These are phyloP conservation scores for Rhododendron mucronatum DNA, from an alignment of 148 eudicot genomes.

Conservation along the genomic window DNA sequence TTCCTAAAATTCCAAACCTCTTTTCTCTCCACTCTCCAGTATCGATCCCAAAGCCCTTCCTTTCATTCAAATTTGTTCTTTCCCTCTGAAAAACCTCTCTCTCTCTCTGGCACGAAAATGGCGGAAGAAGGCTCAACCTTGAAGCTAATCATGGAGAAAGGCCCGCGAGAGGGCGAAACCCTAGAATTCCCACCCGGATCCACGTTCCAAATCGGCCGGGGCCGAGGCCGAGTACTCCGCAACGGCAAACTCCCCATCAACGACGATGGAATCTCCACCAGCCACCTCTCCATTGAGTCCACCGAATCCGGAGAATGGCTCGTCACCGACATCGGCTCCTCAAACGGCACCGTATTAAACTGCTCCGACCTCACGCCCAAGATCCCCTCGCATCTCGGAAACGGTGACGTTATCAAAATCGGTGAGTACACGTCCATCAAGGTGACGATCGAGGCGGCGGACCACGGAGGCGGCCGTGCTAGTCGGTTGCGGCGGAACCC, in stretches of 20 bases:
- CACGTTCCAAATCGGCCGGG: conserved; percentile 47
- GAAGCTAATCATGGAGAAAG: conserved; percentile 57
- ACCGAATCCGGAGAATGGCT: conserved; percentile 36
- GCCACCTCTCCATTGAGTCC: conserved; percentile 47
- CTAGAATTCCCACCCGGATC: conserved; percentile 38
- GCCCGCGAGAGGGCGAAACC: conserved; percentile 63
- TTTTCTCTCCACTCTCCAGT: too few relatives aligned
- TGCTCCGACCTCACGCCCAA: conserved; percentile 23
- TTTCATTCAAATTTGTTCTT: too few relatives aligned
- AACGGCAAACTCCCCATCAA: conserved; percentile 67
- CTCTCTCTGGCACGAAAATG: conserved; percentile 13
- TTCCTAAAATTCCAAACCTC: too few relatives aligned
- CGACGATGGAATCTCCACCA: conserved; percentile 75
- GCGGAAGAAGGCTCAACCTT: conserved; percentile 31
- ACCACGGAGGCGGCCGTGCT: conserved; percentile 2
- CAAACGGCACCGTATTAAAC: conserved; percentile 67
- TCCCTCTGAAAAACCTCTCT: not conserved
- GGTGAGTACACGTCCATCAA: conserved; percentile 60
- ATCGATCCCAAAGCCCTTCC: too few relatives aligned
- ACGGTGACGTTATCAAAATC: conserved; percentile 52
- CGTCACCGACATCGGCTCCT: conserved; percentile 56
- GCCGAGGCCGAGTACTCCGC: conserved; percentile 20
- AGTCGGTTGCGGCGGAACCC: conserved; percentile 18
- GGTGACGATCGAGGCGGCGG: conserved; percentile 22
- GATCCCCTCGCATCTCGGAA: conserved; percentile 23